Base-by-base conservation (phyloP, 1,284 basidiomycete genomes). In the Cerrena zonata region DNA sequence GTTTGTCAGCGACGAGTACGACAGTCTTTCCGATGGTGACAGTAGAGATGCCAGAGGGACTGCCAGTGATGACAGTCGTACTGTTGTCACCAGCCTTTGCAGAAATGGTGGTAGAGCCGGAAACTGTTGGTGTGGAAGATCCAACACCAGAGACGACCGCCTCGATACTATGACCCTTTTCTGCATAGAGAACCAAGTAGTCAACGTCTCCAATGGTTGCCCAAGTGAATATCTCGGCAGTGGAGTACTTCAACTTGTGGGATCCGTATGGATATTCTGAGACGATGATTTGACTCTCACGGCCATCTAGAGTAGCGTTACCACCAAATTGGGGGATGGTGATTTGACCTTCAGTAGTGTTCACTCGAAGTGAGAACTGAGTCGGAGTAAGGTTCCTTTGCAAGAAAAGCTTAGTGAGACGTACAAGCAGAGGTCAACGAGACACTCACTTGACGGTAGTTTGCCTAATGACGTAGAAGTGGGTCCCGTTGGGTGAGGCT, bases 381-480 rank as follows among this genome's bases (percentile, higher is more conserved):
- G 67, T 67, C 24, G 68, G 57, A 3, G 39, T 41, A 4, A 49
- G 37, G 44, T 48, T 37, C 19, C 56, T 58, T n/a, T n/a, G n/a
- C 15, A 41, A 19, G 21, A 4, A 22, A 7, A n/a, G 12, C 44
- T 41, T 36, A 25, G 12, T 15, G 12, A 38, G 7, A 34, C 15
- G 7, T 34, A 7, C 7, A 34, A 15, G 30, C 30, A 7, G 24
- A 46, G 15, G 23, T 10, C 40, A 24, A 18, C 15, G 25, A 21
- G 12, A 52, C 55, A 21, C n/a, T n/a, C 46, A 59, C 49, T 54
- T 55, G 47, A 69, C 69, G 21, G 66, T 69, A 2, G 53, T 51
- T 54, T 78, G 76, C n/a, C 77, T 58, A 18, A 76, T 66, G 48
- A 79, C 56, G 57, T 78, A 79, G 54, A 77, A 79, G 53, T 69